Conservation (phyloP, 305 asterid genomes). For the Fraxinus velutina region DNA sequence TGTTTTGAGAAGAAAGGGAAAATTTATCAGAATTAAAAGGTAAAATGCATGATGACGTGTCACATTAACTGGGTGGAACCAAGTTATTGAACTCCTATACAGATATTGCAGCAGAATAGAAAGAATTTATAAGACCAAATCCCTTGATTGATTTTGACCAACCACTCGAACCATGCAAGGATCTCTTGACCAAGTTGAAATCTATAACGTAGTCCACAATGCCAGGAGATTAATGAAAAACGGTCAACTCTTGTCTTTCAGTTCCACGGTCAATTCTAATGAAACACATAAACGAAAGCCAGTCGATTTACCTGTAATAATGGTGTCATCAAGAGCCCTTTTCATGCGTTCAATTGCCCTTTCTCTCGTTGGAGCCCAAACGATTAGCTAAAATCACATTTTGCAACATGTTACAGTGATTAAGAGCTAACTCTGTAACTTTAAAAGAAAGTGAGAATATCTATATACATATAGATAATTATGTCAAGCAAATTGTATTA, state of each 20-base stretch:
- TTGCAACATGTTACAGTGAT: slow-evolving; percentile 15
- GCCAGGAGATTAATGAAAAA: background rate
- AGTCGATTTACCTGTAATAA: slow-evolving; percentile 60
- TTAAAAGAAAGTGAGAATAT: slow-evolving; percentile 8
- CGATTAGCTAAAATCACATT: slow-evolving; percentile 63
- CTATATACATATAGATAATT: slow-evolving; percentile 1
- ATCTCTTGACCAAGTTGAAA: background rate
- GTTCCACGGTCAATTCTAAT: slow-evolving; percentile 1
- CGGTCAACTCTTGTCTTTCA: background rate
- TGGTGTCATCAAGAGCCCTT: slow-evolving; percentile 91
- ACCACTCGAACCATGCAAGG: background rate
- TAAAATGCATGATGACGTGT: background rate
- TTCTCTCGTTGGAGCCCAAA: slow-evolving; percentile 97
- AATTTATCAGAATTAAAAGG: background rate
- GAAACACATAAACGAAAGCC: background rate
- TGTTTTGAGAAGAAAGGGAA: background rate
- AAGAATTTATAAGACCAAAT: background rate
- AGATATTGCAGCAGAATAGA: background rate
- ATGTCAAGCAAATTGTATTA: slow-evolving; percentile 4
- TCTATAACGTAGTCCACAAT: background rate
- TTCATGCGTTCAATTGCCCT: slow-evolving; percentile 95
- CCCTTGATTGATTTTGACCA: background rate
- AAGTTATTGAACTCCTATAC: background rate
- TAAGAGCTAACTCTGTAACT: slow-evolving; percentile 8
- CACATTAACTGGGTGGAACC: background rate